Evolutionary conservation across 305 asterid genomes (phyloP), one percentile per base, ranked within the genome.

Genomic region (Ajuga reptans): DNA sequence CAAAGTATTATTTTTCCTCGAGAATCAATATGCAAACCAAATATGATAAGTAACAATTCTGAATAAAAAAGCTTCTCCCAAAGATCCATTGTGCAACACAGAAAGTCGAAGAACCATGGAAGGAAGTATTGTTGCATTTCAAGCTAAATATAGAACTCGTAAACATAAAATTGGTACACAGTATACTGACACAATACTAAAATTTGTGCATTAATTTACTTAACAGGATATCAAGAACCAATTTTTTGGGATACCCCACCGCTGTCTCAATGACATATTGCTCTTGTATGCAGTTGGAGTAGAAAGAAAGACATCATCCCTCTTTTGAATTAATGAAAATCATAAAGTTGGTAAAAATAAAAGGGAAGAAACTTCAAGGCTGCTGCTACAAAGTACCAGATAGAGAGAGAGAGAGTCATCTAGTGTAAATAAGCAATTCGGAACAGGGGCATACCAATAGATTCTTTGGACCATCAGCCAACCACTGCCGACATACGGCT

Each of bases 401-500:
- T n/a, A n/a, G n/a, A n/a, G n/a, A 34, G 58, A 76, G 18, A 75
- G 29, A 58, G 5, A 53, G 42, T n/a, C 37, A 6, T 63, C 47
- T 8, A 54, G 31, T 52, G 45, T 17, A 5, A 74, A 64, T 64
- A 76, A 64, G 24, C 64, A 65, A 56, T 29, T 53, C 70, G 37
- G 67, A 78, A 51, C 31, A 15, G 50, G 61, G 61, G 53, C 78
- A 53, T 87, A 93, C 98, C 90, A 87, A 64, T 70, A 90, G 85
- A 82, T 86, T 90, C 81, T 87, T 84, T 18, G 95, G 87, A 50
- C 98, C 97, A 78, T 81, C 88, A 7, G 92, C 87, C 65, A 88
- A 70, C 98, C 98, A 93, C 75, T 86, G 96, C 70, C 98, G 81
- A 78, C 97, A 93, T 39, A 90, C 90, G 15, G 94, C 97, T 78